Evolutionary conservation across 1,284 basidiomycete genomes (phyloP), one percentile per base, ranked within the genome.

Genomic region (Apiotrichum veenhuisii): DNA sequence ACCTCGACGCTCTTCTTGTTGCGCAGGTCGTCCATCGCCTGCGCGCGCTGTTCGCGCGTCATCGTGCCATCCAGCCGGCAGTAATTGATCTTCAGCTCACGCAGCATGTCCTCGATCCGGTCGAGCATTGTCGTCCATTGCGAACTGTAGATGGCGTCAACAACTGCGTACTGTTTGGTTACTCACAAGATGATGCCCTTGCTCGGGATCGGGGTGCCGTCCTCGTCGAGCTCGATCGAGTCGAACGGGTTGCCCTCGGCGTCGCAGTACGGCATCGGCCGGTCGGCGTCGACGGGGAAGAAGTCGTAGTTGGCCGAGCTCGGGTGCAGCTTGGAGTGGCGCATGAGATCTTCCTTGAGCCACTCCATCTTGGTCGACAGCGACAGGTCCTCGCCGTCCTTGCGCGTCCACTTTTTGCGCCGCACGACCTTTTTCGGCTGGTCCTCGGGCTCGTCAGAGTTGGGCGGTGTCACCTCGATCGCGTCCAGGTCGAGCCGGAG

Each of bases 61-160:
- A 98, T 98, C 1, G 90, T 91, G 0, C 96, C 96, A 76, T 99
- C 96, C 36, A 99, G 78, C 43, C 94, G 85, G 67, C 91, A 88
- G 72, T 90, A 95, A 26, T 83, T 83, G 69, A 97, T 97, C 41
- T 84, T 82, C 26, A 85, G 83, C 37, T 84, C 81, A 63, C 89
- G 86, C 36, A 97, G 79, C 33, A 93, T 93, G 67, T 95, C 92
- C 73, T 93, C 92, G 58, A 97, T 84, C 69, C 93, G 90, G 79
- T 97, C 93, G 25, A 96, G 85, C 88, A 95, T 93, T 20, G 84
- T 85, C 7, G 93, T 97, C 93, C 93, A 96, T 72, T 97, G 93
- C 12, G 91, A 95, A 77, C 69, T 67, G n/a, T n/a, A n/a, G n/a
- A n/a, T n/a, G 55, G 34, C 15, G 46, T 33, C 17, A 52, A 43